Evolutionary conservation across 208 protist genomes (phyloP), one percentile per base, ranked within the genome.

Genomic region (Novymonas esmeraldas): DNA sequence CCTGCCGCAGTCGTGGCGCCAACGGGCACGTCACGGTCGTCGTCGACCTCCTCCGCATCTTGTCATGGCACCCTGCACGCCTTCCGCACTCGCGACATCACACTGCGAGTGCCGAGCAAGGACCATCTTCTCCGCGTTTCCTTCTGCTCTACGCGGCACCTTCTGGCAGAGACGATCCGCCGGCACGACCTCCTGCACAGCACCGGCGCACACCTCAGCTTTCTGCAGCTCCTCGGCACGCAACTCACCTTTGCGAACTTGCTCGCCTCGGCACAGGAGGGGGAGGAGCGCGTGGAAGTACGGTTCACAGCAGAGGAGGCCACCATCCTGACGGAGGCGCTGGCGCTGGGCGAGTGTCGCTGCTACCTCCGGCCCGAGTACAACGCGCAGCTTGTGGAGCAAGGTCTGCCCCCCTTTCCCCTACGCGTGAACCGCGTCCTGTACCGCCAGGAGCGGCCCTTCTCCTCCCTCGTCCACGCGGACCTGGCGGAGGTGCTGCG

Each of bases 291-390:
- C 11, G 84, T 95, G 18, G 76, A 79, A 34, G 44, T 68, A 14
- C 78, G 82, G 3, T 83, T 91, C 57, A 87, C 77, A 0, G 48
- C 61, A 11, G 73, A 86, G 39, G 79, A 90, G 39, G 79, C 81
- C 9, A 90, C 83, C 13, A 80, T 90, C 22, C 24, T 79, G 41
- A 79, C 73, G 1, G 79, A 91, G 45, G 75, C 90, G 13, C 48
- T 93, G 39, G 90, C 84, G 6, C 80, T 95, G 44, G 90, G 90
- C 2, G 90, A 95, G 76, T 87, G 82, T 42, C 70, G 82, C n/a
- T 81, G 80, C 55, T 85, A 81, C 67, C 44, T 94, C 0, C 51
- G 73, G 6, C 41, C 74, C 22, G 34, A 73, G 38, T 65, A 76
- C 70, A 87, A 88, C 56, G 70, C 42, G 5, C 48, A 72, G 39